Conservation (phyloP, 1,284 basidiomycete genomes). For the Rhodotorula sp. region DNA sequence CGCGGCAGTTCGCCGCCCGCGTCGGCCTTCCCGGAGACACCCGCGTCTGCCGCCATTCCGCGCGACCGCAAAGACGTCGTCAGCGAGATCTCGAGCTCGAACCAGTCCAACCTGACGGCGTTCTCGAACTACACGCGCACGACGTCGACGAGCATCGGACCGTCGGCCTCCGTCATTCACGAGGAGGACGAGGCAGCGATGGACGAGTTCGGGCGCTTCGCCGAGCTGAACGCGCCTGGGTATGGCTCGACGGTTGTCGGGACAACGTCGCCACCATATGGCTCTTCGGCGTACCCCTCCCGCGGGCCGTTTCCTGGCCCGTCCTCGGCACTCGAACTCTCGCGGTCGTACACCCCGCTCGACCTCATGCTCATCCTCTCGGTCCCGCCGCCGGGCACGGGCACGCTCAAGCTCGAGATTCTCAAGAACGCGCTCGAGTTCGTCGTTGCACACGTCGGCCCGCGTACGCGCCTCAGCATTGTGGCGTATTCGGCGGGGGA, state of each 20-base stretch:
- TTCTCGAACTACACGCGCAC: constrained; percentile 29
- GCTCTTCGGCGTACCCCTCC: neutral
- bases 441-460: constrained; percentile 69
- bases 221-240: neutral
- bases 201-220: constrained; percentile 25
- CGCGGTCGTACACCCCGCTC: constrained; percentile 62
- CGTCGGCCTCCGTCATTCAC: constrained; percentile 17
- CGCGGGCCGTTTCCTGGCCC: neutral
- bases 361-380: constrained; percentile 91
- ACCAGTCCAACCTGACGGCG: constrained; percentile 6
- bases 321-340: neutral
- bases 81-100: constrained; percentile 19
- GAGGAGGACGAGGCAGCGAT: constrained; percentile 22
- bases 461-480: constrained; percentile 75
- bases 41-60: neutral
- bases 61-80: neutral
- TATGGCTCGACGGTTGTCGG: constrained; percentile 1
- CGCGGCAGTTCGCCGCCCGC: constrained; percentile 49
- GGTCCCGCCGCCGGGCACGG: constrained; percentile 67
- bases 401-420: constrained; percentile 79
- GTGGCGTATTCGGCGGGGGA: constrained; percentile 79
- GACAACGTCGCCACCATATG: neutral
- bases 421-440: constrained; percentile 84
- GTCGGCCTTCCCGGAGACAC: constrained; percentile 2
- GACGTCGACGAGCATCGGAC: constrained; percentile 26